Conservation (phyloP, 768 basidiomycete species). For the Pleurotus eryngii region DNA sequence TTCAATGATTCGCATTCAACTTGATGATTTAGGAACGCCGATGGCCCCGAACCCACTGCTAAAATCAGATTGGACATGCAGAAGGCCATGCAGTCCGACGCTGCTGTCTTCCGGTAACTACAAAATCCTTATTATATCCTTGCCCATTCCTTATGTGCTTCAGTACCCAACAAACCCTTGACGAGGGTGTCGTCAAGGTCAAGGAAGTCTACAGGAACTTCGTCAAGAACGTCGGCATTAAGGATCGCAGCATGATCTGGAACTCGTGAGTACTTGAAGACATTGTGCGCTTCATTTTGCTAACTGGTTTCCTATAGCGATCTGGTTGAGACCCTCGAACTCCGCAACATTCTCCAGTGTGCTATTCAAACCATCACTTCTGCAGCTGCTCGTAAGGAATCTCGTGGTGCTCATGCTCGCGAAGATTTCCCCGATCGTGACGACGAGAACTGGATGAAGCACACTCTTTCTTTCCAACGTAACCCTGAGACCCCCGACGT, state of each 20-base stretch:
- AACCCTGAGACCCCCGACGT: conserved; percentile 78
- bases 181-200: conserved; percentile 90
- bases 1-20: not conserved
- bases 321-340: conserved; percentile 94
- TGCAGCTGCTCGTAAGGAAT: conserved; percentile 93
- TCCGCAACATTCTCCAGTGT: conserved; percentile 92
- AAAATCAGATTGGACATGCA: conserved; percentile 95
- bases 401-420: conserved; percentile 97
- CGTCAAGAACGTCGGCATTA: conserved; percentile 82
- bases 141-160: conserved; percentile 5
- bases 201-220: conserved; percentile 84
- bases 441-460: conserved; percentile 93
- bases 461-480: conserved; percentile 90
- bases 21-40: conserved; percentile 50
- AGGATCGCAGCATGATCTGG: conserved; percentile 99
- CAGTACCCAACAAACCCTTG: conserved; percentile 81
- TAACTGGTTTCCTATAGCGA: conserved; percentile 52
- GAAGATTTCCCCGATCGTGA: conserved; percentile 99
- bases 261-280: conserved; percentile 68
- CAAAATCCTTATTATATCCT: not conserved
- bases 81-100: conserved; percentile 98
- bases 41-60: conserved; percentile 83
- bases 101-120: conserved; percentile 87
- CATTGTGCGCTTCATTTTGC: not conserved
- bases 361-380: conserved; percentile 95